Evolutionary conservation across 768 basidiomycete genomes (phyloP), one percentile per base, ranked within the genome.

Genomic region (Lactifluus piperatus): DNA sequence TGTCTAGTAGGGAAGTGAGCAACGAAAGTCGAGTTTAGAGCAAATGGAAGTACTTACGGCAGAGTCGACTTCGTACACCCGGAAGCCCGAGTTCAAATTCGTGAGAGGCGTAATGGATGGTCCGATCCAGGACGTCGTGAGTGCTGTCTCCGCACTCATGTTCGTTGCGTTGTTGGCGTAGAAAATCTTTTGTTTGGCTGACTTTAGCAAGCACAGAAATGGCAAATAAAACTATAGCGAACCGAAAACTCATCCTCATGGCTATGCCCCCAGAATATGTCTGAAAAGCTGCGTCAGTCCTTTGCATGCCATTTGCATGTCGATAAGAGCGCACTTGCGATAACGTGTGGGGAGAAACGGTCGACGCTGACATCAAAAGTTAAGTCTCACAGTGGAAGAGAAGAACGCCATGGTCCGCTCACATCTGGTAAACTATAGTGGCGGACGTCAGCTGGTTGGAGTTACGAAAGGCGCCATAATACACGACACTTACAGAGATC

Each of bases 251-350:
- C 79, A 69, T 89, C 87, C 68, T 88, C 84, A 56, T 89, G 86
- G 0, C 83, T 81, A 65, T 90, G 88, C 6, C 88, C 88, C 67
- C 76, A 90, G 74, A 89, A 88, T n/a, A 88, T 81, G 63, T 80
- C 85, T 83, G 55, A 39, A 51, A 67, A 62, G 26, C 43, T 9
- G 20, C 9, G 44, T 51, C 41, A 53, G 51, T n/a, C 14, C 14
- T 20, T 36, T 1, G n/a, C 57, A 63, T 65, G 62, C 58, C 58
- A 43, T 62, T 13, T 18, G 20, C 30, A 62, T 52, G 50, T 41
- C 54, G 51, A 4, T 32, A 50, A 50, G n/a, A 44, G 76, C 84
- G 44, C 54, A 86, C 84, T 84, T 45, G 85, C 83, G 61, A 88
- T 85, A 55, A 88, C 86, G 65, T 88, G 86, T 30, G 86, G 86